phyloP scores from a whole-genome alignment of 2,329 filamentous ascomycete species.

The Gnomoniopsis smithogilvyi region DNA sequence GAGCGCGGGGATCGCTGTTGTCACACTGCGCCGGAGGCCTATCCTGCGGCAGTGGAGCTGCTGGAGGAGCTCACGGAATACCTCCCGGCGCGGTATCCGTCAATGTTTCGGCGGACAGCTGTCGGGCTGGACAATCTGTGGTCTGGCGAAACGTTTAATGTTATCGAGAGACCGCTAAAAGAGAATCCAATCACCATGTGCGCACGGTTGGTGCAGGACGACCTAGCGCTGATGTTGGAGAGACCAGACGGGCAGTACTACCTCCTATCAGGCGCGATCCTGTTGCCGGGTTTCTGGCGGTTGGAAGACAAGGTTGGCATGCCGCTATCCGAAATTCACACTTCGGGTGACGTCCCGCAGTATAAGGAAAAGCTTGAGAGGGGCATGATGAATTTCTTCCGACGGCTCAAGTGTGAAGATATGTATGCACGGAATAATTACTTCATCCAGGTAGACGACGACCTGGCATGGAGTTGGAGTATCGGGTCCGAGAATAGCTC shows the following conservation, averaged over 20 bases:
- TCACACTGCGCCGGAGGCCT: conserved; percentile 65
- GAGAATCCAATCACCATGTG: conserved; percentile 79
- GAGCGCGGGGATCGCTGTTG: conserved; percentile 67
- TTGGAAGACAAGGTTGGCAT: conserved; percentile 79
- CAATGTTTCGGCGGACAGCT: conserved; percentile 60
- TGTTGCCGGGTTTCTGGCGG: conserved; percentile 81
- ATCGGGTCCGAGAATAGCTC: conserved; percentile 70
- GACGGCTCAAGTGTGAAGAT: conserved; percentile 64
- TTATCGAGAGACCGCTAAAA: conserved; percentile 56
- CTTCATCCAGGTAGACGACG: conserved; percentile 82
- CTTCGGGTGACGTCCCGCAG: conserved; percentile 70
- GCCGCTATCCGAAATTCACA: conserved; percentile 76
- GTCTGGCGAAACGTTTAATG: conserved; percentile 71
- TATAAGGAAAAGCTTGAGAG: conserved; percentile 69
- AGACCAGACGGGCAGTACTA: conserved; percentile 74
- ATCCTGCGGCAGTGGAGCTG: conserved; percentile 70
- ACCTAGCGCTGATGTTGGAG: conserved; percentile 82
- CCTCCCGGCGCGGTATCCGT: conserved; percentile 72
- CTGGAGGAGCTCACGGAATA: conserved; percentile 71
- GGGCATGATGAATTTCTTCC: conserved; percentile 81
- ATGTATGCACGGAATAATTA: conserved; percentile 72
- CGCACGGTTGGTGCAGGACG: conserved; percentile 74
- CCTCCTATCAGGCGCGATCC: conserved; percentile 70
- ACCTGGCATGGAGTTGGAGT: conserved; percentile 70
- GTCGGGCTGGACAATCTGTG: conserved; percentile 68